Evolutionary conservation across 2,329 filamentous ascomycete species (phyloP).

Genomic region (Sphaceloma murrayae): DNA sequence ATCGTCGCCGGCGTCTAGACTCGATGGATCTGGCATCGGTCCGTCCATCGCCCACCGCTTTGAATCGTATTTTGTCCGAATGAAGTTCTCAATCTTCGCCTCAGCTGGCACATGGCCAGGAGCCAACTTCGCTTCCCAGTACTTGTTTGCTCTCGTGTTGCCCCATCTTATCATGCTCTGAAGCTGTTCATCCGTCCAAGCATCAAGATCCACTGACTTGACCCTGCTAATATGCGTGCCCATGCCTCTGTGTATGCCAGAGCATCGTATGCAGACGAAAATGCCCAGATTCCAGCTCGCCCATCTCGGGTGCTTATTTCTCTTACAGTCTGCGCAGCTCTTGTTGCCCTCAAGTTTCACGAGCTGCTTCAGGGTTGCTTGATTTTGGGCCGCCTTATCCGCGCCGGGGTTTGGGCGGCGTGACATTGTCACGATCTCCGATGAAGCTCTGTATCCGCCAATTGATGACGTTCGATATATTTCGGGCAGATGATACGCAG

Average conservation of each 20-base stretch:
- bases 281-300: constrained; percentile 97
- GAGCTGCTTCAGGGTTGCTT: constrained; percentile 84
- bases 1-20: constrained; percentile 68
- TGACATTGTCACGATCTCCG: constrained; percentile 58
- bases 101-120: constrained; percentile 87
- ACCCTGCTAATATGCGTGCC: constrained; percentile 97
- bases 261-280: constrained; percentile 93
- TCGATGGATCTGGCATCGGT: constrained; percentile 82
- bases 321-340: constrained; percentile 95
- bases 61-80: constrained; percentile 96
- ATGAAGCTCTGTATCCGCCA: no score
- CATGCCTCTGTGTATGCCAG: constrained; percentile 97
- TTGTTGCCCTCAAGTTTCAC: constrained; percentile 95
- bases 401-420: constrained; percentile 70
- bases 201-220: constrained; percentile 94
- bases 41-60: constrained; percentile 99
- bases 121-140: constrained; percentile 94
- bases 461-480: neutral
- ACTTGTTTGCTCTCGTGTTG: constrained; percentile 90
- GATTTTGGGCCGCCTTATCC: constrained; percentile 86
- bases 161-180: constrained; percentile 93
- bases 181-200: constrained; percentile 97
- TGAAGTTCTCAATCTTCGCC: constrained; percentile 99
- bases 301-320: constrained; percentile 98
- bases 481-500: no score